phyloP scores from a whole-genome alignment of 768 basidiomycete species.

The Mycena capillaripes region DNA sequence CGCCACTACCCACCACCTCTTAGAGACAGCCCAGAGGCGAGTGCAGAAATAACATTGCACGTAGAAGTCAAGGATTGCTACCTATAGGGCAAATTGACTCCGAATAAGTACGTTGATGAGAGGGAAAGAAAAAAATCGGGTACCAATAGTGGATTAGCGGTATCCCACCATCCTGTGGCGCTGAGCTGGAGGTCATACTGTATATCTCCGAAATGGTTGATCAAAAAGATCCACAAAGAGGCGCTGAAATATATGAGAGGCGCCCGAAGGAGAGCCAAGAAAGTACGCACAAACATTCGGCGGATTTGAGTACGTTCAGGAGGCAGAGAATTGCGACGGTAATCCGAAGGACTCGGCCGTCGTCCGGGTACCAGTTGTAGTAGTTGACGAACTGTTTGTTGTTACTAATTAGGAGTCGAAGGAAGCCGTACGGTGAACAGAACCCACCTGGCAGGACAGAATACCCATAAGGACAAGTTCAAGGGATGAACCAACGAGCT shows the following conservation, averaged over 20 bases:
- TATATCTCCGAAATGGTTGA: conserved; percentile 7
- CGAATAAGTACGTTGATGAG: background rate
- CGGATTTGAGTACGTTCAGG: too few relatives aligned
- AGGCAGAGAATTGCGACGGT: background rate
- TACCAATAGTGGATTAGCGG: background rate
- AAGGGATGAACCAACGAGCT: background rate
- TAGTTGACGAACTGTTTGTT: background rate
- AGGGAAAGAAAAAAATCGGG: background rate
- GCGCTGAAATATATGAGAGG: conserved; percentile 6
- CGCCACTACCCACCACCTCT: conserved; percentile 2
- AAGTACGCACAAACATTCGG: conserved; percentile 1
- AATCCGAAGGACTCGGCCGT: background rate
- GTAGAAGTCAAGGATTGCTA: conserved; percentile 12
- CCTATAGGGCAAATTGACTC: background rate
- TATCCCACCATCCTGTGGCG: conserved; percentile 15
- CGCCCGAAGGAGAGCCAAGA: background rate
- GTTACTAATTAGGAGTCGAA: background rate
- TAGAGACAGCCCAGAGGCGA: conserved; percentile 6
- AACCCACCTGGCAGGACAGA: background rate
- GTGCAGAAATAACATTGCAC: conserved; percentile 17
- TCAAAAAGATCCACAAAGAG: conserved; percentile 12
- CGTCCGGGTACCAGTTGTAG: conserved; percentile 4
- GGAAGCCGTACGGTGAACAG: background rate
- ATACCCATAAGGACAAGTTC: background rate
- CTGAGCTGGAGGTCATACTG: background rate